A percentile compares a stretch with the other conserved stretches of the same genome.
Conservation (phyloP, 352 stramenopile genomes). For the Globisporangium parvum region DNA sequence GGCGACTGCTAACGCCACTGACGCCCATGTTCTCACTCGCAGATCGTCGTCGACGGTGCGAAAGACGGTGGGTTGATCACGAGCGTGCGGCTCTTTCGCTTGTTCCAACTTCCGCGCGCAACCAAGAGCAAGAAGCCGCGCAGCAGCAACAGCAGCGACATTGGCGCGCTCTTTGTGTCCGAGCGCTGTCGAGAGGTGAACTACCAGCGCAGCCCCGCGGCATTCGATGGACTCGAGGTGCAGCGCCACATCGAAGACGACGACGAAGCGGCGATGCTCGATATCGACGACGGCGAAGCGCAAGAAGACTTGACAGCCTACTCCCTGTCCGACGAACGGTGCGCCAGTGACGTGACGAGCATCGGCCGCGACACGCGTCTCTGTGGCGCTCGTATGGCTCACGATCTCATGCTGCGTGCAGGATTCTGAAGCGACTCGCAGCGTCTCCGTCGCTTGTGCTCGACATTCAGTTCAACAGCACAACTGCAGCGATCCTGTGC, state of each 20-base stretch:
- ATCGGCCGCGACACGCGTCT: neutral
- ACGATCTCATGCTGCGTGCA: slow-evolving; percentile 8
- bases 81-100: slow-evolving; percentile 49
- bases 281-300: slow-evolving; percentile 20
- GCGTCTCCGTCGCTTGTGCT: slow-evolving; percentile 58
- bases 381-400: neutral
- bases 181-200: slow-evolving; percentile 34
- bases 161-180: slow-evolving; percentile 46
- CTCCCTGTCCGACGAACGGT: slow-evolving; percentile 46
- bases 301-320: slow-evolving; percentile 49
- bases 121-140: neutral
- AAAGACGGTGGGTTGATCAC: slow-evolving; percentile 37
- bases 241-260: slow-evolving; percentile 28
- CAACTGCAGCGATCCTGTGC: slow-evolving; percentile 51
- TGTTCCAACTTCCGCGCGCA: slow-evolving; percentile 32
- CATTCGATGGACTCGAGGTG: slow-evolving; percentile 16
- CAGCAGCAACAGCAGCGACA: neutral
- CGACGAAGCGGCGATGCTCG: slow-evolving; percentile 28
- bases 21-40: neutral
- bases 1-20: neutral
- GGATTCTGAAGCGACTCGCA: slow-evolving; percentile 42
- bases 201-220: slow-evolving; percentile 12
- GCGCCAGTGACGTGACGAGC: neutral
- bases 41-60: slow-evolving; percentile 40
- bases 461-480: slow-evolving; percentile 59